Evolutionary conservation across 768 basidiomycete genomes (phyloP).

Genomic region (Mycena filopes): DNA sequence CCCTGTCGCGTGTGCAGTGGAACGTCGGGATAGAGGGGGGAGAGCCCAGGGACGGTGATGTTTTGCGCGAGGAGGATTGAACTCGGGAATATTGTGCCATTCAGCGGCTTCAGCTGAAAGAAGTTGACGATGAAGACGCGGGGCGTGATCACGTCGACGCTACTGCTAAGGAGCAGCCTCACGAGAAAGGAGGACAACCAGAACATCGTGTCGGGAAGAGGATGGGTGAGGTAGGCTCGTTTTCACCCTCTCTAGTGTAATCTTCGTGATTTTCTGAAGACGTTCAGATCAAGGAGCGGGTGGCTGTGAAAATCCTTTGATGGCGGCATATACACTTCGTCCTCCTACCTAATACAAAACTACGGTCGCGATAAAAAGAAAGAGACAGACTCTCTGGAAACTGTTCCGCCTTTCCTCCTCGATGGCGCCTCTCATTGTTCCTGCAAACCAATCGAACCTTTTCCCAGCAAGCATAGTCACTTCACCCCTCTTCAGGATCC

Average conservation of each 20-base stretch:
- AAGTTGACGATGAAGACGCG: conserved; percentile 21
- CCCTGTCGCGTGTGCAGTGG: conserved; percentile 43
- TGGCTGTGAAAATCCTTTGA: no score
- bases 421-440: conserved; percentile 49
- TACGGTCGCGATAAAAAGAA: conserved; percentile 12
- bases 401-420: conserved; percentile 57
- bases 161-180: conserved; percentile 13
- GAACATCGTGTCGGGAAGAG: no score
- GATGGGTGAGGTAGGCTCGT: no score
- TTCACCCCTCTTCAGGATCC: conserved; percentile 58
- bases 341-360: no score
- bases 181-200: conserved; percentile 17
- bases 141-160: conserved; percentile 14
- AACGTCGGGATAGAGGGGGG: conserved; percentile 48
- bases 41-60: conserved; percentile 45
- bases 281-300: no score
- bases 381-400: conserved; percentile 40
- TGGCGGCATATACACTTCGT: no score
- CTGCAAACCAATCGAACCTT: conserved; percentile 69
- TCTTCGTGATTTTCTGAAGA: no score
- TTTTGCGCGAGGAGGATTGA: conserved; percentile 42
- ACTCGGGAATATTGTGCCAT: conserved; percentile 40
- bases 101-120: conserved; percentile 26
- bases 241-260: no score
- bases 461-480: conserved; percentile 42